These are phyloP conservation scores for Albifimbria verrucaria DNA, from an alignment of 2,329 filamentous ascomycete species.

Conservation along the genomic window DNA sequence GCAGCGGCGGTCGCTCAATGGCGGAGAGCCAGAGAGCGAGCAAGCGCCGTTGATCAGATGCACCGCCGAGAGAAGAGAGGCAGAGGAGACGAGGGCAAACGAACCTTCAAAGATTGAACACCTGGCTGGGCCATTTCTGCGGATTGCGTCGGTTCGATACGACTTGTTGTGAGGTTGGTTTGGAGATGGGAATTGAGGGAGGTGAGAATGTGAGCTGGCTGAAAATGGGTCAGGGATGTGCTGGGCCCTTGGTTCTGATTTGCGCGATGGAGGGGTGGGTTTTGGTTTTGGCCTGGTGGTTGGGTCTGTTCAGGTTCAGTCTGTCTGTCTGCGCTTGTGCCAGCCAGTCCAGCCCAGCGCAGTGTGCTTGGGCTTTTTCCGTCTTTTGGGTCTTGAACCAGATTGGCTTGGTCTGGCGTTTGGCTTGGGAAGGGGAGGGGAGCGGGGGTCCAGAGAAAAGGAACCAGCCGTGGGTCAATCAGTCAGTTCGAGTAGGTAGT, in stretches of 20 bases:
- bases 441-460: no score
- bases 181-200: not conserved
- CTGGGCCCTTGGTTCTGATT: not conserved
- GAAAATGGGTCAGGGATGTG: not conserved
- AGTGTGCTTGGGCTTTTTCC: no score
- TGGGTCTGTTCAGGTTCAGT: not conserved
- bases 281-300: slow-evolving; percentile 27
- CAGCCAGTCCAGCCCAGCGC: no score
- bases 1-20: slow-evolving; percentile 28
- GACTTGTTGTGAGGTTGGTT: not conserved
- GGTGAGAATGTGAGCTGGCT: not conserved
- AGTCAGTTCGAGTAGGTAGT: no score
- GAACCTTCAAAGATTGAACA: slow-evolving; percentile 89
- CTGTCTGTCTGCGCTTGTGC: no score
- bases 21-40: no score
- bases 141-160: not conserved
- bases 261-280: slow-evolving; percentile 11
- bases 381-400: no score
- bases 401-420: no score
- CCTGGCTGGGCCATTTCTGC: slow-evolving; percentile 72
- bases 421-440: no score
- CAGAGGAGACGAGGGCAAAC: slow-evolving; percentile 20
- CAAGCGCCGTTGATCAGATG: no score
- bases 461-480: no score
- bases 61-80: not conserved